These are phyloP conservation scores for Truncatella angustata DNA, from an alignment of 2,329 filamentous ascomycete species.

Conservation along the genomic window DNA sequence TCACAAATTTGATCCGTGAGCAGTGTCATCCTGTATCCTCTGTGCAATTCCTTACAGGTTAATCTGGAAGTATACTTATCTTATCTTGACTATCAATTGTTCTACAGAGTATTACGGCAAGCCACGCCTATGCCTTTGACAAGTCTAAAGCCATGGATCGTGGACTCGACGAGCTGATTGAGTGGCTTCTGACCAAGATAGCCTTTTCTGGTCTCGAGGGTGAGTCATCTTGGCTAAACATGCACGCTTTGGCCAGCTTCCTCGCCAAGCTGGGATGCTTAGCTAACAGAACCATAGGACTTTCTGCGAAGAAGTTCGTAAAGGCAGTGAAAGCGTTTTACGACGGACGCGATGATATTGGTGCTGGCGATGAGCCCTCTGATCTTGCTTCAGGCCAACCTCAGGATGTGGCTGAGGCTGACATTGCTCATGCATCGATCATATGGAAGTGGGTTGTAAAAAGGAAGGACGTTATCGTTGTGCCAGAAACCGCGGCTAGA, in stretches of 20 bases:
- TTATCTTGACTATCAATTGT: too few relatives aligned
- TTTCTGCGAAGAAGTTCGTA: constrained; percentile 23
- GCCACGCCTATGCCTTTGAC: constrained; percentile 16
- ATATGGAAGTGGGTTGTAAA: constrained; percentile 40
- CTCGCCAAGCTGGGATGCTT: too few relatives aligned
- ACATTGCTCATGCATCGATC: constrained; percentile 35
- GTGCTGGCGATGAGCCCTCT: neutral
- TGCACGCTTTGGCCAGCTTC: neutral
- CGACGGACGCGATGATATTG: neutral
- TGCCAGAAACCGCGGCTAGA: constrained; percentile 32
- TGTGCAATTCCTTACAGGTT: too few relatives aligned
- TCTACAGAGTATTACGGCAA: too few relatives aligned
- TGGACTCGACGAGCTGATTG: constrained; percentile 43
- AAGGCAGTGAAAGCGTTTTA: constrained; percentile 25
- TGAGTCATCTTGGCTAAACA: constrained; percentile 27
- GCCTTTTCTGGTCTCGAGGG: constrained; percentile 41
- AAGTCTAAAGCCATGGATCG: constrained; percentile 26
- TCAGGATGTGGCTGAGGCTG: constrained; percentile 14
- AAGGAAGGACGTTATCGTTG: constrained; percentile 39
- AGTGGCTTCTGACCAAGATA: constrained; percentile 42
- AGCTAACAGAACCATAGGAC: constrained; percentile 23
- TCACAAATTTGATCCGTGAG: too few relatives aligned
- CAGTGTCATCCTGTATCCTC: too few relatives aligned
- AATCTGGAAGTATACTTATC: too few relatives aligned
- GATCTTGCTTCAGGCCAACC: neutral